Evolutionary conservation across 2,329 filamentous ascomycete genomes (phyloP), one percentile per base, ranked within the genome.

Genomic region (Diaporthe ampelina): DNA sequence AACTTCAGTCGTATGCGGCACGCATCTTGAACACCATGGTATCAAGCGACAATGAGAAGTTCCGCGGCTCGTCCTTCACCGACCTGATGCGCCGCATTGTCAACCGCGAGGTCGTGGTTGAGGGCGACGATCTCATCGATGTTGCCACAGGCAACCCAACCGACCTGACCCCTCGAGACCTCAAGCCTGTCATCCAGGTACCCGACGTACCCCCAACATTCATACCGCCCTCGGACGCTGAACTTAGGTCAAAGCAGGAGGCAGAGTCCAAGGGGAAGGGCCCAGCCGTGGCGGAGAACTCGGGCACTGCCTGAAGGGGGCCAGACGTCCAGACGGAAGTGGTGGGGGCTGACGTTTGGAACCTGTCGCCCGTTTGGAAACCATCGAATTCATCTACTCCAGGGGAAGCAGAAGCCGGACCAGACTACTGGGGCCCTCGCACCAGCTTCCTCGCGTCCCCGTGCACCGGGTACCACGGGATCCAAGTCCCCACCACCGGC

Each of bases 1-100:
- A 93, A 58, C 88, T 97, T 37, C 92, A 93, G 26, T 86, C 87
- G 54, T 95, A 94, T 1, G 94, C 94, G 7, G 91, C 90, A 21
- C 87, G 92, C 74, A 86, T 97, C 5, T 86, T 97, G 7, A 87
- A 92, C 71, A 91, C 90, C 50, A 90, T 97, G 17, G 87, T 90
- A 26, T 86, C 92, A 78, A 92, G 96, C 77, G 88, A 90, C 74
- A 92, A 89, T 72, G 85, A 91, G 61, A 96, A 96, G 80, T 97
- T 97, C 82, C 90, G 91, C 78, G 91, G 95, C 79, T 95, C 94
- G 77, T 90, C 90, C 74, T 97, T 97, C 79, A 84, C 96, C 0
- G 87, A 89, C 5, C 85, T 97, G 59, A 97, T 97, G 94, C 90
- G 93, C 37, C 89, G 90, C 74, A 89, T 97, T 72, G 89, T 93